Evolutionary conservation across 2,329 filamentous ascomycete genomes (phyloP).

Genomic region (Calonectria pteridis): DNA sequence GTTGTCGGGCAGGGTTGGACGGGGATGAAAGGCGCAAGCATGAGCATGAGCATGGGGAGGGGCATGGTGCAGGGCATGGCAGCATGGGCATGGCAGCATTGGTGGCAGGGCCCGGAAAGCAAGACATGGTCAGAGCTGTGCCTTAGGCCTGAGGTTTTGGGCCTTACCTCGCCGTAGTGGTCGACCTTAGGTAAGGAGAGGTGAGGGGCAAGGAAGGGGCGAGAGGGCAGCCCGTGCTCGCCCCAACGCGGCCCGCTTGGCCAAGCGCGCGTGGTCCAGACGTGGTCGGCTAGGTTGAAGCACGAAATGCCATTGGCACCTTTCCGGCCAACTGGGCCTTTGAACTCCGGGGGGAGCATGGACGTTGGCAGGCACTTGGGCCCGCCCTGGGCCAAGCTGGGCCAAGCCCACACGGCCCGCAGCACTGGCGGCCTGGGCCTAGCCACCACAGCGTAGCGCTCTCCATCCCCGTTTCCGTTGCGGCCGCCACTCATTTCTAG

Average conservation of each 20-base stretch:
- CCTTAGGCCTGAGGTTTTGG: neutral
- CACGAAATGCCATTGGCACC: conserved; percentile 8
- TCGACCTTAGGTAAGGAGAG: conserved; percentile 1
- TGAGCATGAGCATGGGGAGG: neutral
- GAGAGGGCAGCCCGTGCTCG: neutral
- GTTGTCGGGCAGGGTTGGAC: neutral
- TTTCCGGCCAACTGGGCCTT: conserved; percentile 3
- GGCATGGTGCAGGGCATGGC: neutral
- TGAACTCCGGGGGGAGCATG: conserved; percentile 20
- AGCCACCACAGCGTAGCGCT: conserved; percentile 10
- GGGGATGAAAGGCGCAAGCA: conserved; percentile 3
- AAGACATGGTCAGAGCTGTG: conserved; percentile 5
- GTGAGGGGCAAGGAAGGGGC: neutral
- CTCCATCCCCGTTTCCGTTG: conserved; percentile 30
- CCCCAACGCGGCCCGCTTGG: conserved; percentile 20
- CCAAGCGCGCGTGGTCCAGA: conserved; percentile 8
- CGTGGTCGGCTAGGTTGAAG: conserved; percentile 7
- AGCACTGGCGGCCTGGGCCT: conserved; percentile 9
- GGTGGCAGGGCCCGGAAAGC: neutral
- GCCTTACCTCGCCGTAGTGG: neutral
- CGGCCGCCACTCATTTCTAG: conserved; percentile 40
- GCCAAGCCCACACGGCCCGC: conserved; percentile 19
- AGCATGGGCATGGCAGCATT: neutral
- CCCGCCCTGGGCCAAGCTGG: conserved; percentile 16
- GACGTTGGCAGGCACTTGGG: conserved; percentile 37